Evolutionary conservation across 768 basidiomycete genomes (phyloP).

Genomic region (Roridomyces roridus): DNA sequence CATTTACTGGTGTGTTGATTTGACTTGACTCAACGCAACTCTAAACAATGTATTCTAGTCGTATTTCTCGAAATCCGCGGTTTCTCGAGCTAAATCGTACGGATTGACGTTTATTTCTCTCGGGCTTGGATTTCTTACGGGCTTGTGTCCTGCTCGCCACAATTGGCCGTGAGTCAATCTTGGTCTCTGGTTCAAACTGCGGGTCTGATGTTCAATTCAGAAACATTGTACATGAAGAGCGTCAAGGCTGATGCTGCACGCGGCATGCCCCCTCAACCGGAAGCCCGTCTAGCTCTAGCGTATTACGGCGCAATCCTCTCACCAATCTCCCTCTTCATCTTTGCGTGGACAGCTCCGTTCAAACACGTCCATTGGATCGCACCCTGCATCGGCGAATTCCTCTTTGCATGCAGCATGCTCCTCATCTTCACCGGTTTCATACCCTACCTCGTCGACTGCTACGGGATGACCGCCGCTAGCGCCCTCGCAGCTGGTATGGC

Average conservation of each 20-base stretch:
- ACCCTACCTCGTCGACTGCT: conserved; percentile 22
- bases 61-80: conserved; percentile 22
- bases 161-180: conserved; percentile 11
- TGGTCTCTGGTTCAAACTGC: not conserved
- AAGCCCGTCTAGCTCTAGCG: conserved; percentile 10
- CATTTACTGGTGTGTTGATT: not conserved
- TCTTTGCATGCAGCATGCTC: conserved; percentile 18
- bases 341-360: conserved; percentile 25
- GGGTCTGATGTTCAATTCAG: not conserved
- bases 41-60: not conserved
- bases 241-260: not conserved
- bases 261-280: conserved; percentile 16
- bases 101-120: conserved; percentile 23
- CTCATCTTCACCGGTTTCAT: conserved; percentile 25
- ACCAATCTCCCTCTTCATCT: conserved; percentile 24
- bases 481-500: conserved; percentile 21
- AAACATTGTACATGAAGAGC: conserved; percentile 9
- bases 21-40: not conserved
- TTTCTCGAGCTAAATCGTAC: conserved; percentile 15
- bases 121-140: conserved; percentile 17
- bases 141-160: conserved; percentile 9
- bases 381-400: conserved; percentile 21
- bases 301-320: conserved; percentile 18
- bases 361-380: conserved; percentile 18
- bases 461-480: conserved; percentile 19